Evolutionary conservation across 2,329 filamentous ascomycete genomes (phyloP).

Genomic region (Aspergillus glaucus): DNA sequence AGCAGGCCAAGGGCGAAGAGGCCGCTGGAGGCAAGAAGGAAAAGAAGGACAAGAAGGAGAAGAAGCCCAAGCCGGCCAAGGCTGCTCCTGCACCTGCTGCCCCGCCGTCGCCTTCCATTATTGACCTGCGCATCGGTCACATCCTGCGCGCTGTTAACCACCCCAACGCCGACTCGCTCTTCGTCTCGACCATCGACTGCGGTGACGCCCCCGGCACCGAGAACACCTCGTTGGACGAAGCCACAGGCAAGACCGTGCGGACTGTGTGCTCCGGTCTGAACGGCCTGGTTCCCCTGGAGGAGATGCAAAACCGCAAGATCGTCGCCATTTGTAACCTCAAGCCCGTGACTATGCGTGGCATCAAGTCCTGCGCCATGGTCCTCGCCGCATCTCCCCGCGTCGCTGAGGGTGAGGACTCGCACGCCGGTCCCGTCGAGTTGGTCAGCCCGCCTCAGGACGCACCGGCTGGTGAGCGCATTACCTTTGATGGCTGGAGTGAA

Average conservation of each 20-base stretch:
- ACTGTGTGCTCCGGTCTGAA: conserved; percentile 97
- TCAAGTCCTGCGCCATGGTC: conserved; percentile 80
- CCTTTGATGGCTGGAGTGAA: conserved; percentile 82
- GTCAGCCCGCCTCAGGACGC: conserved; percentile 74
- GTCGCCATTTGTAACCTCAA: conserved; percentile 96
- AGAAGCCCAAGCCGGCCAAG: conserved; percentile 81
- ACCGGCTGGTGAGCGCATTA: conserved; percentile 78
- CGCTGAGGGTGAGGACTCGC: conserved; percentile 75
- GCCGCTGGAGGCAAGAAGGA: conserved; percentile 63
- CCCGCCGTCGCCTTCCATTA: conserved; percentile 73
- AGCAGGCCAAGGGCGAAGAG: conserved; percentile 55
- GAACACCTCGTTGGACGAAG: conserved; percentile 70
- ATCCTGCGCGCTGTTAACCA: conserved; percentile 94
- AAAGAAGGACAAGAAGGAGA: conserved; percentile 72
- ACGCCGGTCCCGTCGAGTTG: conserved; percentile 87
- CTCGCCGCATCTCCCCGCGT: conserved; percentile 83
- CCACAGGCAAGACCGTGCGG: conserved; percentile 83
- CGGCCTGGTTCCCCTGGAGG: conserved; percentile 81
- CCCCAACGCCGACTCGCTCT: conserved; percentile 93
- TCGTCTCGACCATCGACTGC: conserved; percentile 90
- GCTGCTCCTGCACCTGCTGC: conserved; percentile 62
- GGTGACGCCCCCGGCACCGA: conserved; percentile 80
- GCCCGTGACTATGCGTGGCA: conserved; percentile 96
- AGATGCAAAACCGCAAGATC: conserved; percentile 96
- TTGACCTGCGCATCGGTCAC: conserved; percentile 93